Base-by-base conservation (phyloP, 805 yeast genomes). In the Nakazawaea ambrosiae region DNA sequence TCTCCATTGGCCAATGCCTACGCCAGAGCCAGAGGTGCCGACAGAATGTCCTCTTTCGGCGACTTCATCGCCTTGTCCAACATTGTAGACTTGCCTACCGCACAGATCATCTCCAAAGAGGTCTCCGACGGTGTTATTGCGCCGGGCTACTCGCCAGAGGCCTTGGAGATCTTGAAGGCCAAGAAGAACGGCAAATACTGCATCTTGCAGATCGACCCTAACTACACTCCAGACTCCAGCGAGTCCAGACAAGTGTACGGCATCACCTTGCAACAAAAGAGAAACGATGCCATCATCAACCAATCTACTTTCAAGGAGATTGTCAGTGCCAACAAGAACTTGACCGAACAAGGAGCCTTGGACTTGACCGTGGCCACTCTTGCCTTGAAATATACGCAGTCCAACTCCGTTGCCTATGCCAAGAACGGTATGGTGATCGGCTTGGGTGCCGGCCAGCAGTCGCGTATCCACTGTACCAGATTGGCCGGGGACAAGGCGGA, bases 11-110 rank as follows among this genome's bases (percentile, higher is more conserved):
- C 98, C 46, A 83, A 84, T 57, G 98, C 98, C 41, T 92, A 92
- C 57, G 98, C 98, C 27, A 85, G 97, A 68, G 98, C 98, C 40
- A 85, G 98, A 66, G 98, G 98, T 63, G 98, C 98, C 50, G 98
- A 92, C 67, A 82, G 98, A 75, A 92, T 92, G 98, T 89, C 97
- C 5, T 85, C 96, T 11, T 92, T 92, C 60, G 98, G 98, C 59
- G 98, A 92, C 66, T 92, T 88, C 73, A 92, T 92, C 55, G 98
- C 98, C 33, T 73, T 92, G 48, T 88, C 97, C 45, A 90, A 90
- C 73, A 85, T 84, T 63, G 98, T 92, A 49, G 98, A 92, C 63
- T 69, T 83, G 38, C 87, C 96, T 57, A 92, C 98, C 43, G 98
- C 98, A 39, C 82, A 84, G 65, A 90, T 92, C 65, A 92, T 92